Conservation (phyloP, 208 protist genomes). For the Angomonas desouzai region DNA sequence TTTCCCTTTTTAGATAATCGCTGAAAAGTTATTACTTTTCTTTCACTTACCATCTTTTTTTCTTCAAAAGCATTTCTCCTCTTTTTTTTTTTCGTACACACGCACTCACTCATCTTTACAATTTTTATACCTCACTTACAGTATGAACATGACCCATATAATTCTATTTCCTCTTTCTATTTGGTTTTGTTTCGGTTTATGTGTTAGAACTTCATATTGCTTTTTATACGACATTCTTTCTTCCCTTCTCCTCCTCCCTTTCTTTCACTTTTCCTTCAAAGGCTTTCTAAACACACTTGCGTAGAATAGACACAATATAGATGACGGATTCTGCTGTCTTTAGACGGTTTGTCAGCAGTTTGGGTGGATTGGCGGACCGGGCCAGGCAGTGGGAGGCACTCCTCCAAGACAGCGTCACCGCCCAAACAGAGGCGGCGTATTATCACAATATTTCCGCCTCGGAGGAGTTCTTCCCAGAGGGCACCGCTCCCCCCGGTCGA, state of each 20-base stretch:
- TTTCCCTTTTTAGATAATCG: not conserved
- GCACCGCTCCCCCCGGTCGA: not conserved
- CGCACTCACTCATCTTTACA: not conserved
- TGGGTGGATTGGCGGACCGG: not conserved
- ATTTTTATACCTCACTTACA: too few species aligned
- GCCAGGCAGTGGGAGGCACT: not conserved
- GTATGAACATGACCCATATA: too few species aligned
- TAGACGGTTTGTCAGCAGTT: not conserved
- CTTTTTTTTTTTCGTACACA: slow-evolving; percentile 15
- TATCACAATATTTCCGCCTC: not conserved
- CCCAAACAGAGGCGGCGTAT: not conserved
- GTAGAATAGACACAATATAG: too few species aligned
- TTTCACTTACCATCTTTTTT: slow-evolving; percentile 3
- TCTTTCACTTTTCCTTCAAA: not conserved
- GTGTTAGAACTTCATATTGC: too few species aligned
- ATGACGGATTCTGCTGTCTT: not conserved
- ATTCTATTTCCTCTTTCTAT: too few species aligned
- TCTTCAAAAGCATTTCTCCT: not conserved
- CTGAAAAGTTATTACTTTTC: slow-evolving; percentile 4
- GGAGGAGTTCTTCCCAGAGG: slow-evolving; percentile 15
- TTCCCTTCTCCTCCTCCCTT: slow-evolving; percentile 4
- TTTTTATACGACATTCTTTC: too few species aligned
- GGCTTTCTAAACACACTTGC: too few species aligned
- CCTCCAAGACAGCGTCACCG: not conserved
- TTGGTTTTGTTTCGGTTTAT: too few species aligned